These are phyloP conservation scores for Lachnellula subtilissima DNA, from an alignment of 2,329 filamentous ascomycete species.

Conservation along the genomic window DNA sequence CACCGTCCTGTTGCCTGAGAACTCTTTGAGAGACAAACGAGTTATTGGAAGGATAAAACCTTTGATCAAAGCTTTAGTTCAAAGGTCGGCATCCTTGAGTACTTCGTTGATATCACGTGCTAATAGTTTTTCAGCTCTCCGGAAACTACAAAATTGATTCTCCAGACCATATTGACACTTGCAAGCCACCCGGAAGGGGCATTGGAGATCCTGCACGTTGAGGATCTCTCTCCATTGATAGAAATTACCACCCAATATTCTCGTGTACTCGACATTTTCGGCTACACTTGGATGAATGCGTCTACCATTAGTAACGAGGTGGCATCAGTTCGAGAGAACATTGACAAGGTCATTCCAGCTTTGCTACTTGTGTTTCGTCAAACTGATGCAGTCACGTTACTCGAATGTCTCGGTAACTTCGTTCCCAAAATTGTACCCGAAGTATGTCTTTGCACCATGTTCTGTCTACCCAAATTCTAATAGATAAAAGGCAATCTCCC, in stretches of 20 bases:
- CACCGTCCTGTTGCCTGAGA: conserved; percentile 49
- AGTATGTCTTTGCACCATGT: conserved; percentile 34
- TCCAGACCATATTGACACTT: conserved; percentile 54
- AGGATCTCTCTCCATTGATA: conserved; percentile 51
- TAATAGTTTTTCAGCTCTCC: conserved; percentile 38
- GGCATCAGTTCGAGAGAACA: conserved; percentile 34
- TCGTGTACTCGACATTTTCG: conserved; percentile 50
- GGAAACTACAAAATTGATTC: conserved; percentile 47
- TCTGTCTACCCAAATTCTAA: conserved; percentile 5
- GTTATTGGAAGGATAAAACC: conserved; percentile 50
- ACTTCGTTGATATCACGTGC: conserved; percentile 5
- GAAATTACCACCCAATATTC: conserved; percentile 52
- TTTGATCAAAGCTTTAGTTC: conserved; percentile 48
- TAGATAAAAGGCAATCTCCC: conserved; percentile 41
- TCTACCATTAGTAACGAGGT: conserved; percentile 31
- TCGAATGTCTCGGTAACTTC: conserved; percentile 51
- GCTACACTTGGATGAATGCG: conserved; percentile 52
- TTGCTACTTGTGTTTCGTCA: conserved; percentile 51
- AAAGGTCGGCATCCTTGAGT: conserved; percentile 41
- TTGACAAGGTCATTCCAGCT: conserved; percentile 44
- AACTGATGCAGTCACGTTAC: conserved; percentile 55
- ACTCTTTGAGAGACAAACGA: conserved; percentile 39
- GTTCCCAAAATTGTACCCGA: conserved; percentile 45
- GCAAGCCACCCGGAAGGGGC: conserved; percentile 50
- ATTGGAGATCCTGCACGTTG: conserved; percentile 41